Evolutionary conservation across 768 basidiomycete genomes (phyloP).

Genomic region (Mycena alexandri): DNA sequence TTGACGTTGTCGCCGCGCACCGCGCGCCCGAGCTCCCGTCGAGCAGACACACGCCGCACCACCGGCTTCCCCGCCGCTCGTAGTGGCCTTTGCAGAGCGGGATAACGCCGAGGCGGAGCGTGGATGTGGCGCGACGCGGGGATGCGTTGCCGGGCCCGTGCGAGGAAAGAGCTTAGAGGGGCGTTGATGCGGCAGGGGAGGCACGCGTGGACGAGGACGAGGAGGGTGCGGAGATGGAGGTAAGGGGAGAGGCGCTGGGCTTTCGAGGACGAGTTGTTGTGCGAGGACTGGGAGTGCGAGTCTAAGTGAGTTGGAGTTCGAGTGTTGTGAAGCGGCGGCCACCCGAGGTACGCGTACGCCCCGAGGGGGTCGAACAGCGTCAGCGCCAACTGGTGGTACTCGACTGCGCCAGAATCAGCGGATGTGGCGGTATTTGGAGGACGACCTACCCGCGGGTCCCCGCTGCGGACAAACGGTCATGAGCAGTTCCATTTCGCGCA

Average conservation of each 20-base stretch:
- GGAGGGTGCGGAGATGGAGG: slow-evolving; percentile 73
- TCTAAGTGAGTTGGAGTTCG: no score
- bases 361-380: slow-evolving; percentile 19
- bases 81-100: no score
- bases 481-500: slow-evolving; percentile 2
- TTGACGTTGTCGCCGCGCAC: no score
- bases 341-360: slow-evolving; percentile 1
- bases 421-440: background rate
- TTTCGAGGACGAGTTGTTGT: no score
- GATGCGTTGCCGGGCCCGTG: slow-evolving; percentile 67
- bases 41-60: no score
- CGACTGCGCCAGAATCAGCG: background rate
- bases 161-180: no score
- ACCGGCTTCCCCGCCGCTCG: no score
- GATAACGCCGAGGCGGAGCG: slow-evolving; percentile 46
- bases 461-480: slow-evolving; percentile 24
- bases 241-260: slow-evolving; percentile 52
- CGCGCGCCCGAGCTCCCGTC: no score
- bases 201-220: no score
- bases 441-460: slow-evolving; percentile 10
- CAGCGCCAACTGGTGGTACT: slow-evolving; percentile 6
- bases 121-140: slow-evolving; percentile 50
- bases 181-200: no score
- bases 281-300: no score
- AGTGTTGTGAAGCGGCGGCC: no score